phyloP scores from a whole-genome alignment of 768 basidiomycete genomes.

The Lyophyllum semitale region DNA sequence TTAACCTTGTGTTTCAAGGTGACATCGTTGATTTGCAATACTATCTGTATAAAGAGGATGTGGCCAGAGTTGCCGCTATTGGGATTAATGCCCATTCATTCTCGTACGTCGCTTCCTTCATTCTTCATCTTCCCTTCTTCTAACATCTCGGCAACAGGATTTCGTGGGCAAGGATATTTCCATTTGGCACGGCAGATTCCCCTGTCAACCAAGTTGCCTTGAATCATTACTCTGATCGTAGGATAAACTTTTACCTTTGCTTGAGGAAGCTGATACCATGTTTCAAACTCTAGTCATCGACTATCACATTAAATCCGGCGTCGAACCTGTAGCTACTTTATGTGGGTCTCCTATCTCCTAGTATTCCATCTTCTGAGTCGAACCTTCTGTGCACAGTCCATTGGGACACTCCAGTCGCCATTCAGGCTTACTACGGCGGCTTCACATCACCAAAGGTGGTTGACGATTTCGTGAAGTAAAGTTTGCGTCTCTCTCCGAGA shows the following conservation, averaged over 20 bases:
- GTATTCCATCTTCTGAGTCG: background rate
- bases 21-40: slow-evolving; percentile 53
- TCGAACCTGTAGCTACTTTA: slow-evolving; percentile 50
- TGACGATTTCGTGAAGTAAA: slow-evolving; percentile 49
- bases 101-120: slow-evolving; percentile 33
- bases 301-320: slow-evolving; percentile 40
- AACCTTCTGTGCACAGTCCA: slow-evolving; percentile 33
- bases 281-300: slow-evolving; percentile 38
- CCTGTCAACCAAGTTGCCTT: slow-evolving; percentile 51
- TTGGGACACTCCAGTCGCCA: slow-evolving; percentile 49
- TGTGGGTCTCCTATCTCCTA: slow-evolving; percentile 32
- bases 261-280: background rate
- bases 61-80: slow-evolving; percentile 48
- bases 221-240: slow-evolving; percentile 46
- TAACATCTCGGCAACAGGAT: slow-evolving; percentile 29
- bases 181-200: slow-evolving; percentile 49
- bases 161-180: slow-evolving; percentile 53
- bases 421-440: slow-evolving; percentile 51
- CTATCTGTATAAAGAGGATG: slow-evolving; percentile 54
- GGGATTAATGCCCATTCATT: slow-evolving; percentile 54
- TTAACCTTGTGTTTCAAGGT: slow-evolving; percentile 24
- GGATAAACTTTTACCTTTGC: slow-evolving; percentile 7
- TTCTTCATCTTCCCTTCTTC: background rate
- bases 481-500: background rate
- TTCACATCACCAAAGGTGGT: slow-evolving; percentile 47